These are phyloP conservation scores for Logfia minima DNA, from an alignment of 129 eudicot genomes.

Conservation along the genomic window DNA sequence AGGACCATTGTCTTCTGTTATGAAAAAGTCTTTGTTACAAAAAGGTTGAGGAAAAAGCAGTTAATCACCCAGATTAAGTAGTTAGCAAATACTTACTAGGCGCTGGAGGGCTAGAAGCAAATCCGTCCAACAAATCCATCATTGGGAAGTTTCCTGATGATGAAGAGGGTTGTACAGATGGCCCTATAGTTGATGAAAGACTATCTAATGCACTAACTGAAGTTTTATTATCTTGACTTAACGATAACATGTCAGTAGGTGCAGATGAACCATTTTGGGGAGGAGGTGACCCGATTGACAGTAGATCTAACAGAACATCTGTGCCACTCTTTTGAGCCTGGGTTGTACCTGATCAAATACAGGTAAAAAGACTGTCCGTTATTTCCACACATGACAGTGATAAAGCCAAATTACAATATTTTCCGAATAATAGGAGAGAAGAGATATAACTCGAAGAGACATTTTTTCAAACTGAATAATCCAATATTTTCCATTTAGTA, in stretches of 20 bases:
- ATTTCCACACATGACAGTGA: neutral
- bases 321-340: slow-evolving; percentile 72
- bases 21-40: slow-evolving; percentile 13
- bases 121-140: slow-evolving; percentile 79
- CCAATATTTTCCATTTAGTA: neutral
- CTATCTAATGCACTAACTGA: slow-evolving; percentile 38
- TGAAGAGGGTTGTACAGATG: slow-evolving; percentile 50
- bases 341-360: slow-evolving; percentile 43
- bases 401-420: neutral
- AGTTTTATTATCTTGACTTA: slow-evolving; percentile 49
- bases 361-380: slow-evolving; percentile 9
- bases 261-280: slow-evolving; percentile 51
- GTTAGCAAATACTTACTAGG: slow-evolving; percentile 43
- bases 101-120: slow-evolving; percentile 46
- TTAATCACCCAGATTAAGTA: neutral
- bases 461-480: neutral
- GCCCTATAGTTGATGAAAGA: slow-evolving; percentile 45
- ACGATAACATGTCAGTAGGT: slow-evolving; percentile 54
- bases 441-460: neutral
- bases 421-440: neutral
- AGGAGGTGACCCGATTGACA: slow-evolving; percentile 74
- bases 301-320: slow-evolving; percentile 79
- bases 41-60: neutral
- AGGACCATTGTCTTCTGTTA: slow-evolving; percentile 57
- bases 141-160: slow-evolving; percentile 44